phyloP scores from a whole-genome alignment of 2,329 filamentous ascomycete genomes.

The Fusarium torulosum region DNA sequence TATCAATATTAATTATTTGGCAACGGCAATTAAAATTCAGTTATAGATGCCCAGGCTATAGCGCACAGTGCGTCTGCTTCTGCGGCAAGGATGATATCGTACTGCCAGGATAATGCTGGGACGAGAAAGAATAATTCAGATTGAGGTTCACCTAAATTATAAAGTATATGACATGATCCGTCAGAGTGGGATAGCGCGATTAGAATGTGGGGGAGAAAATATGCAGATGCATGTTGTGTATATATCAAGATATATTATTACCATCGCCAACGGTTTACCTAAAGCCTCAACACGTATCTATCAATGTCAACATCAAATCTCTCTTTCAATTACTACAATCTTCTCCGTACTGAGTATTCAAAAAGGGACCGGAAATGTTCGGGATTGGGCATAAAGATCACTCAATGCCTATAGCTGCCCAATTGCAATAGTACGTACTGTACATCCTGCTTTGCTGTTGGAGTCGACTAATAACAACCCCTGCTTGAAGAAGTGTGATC shows the following conservation, averaged over 20 bases:
- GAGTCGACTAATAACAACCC: constrained; percentile 10
- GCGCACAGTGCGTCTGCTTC: constrained; percentile 12
- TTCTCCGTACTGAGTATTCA: neutral
- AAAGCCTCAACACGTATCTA: no score
- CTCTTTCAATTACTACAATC: neutral
- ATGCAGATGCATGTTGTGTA: no score
- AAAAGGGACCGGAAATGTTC: constrained; percentile 6
- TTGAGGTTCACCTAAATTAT: constrained; percentile 18
- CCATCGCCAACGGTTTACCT: neutral
- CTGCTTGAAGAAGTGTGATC: constrained; percentile 25
- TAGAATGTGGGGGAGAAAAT: constrained; percentile 30
- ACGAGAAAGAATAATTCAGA: constrained; percentile 1
- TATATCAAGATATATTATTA: neutral
- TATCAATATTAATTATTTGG: neutral
- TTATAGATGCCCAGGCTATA: constrained; percentile 2
- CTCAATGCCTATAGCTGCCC: constrained; percentile 21
- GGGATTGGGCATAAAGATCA: constrained; percentile 13
- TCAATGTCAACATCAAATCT: neutral
- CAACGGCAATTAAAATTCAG: neutral
- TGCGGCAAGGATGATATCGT: no score
- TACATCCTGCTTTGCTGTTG: no score
- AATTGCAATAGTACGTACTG: constrained; percentile 7
- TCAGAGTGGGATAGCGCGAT: constrained; percentile 44
- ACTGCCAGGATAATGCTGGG: constrained; percentile 35
- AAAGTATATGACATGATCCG: constrained; percentile 27